Base-by-base conservation (phyloP, 441 rosid species). In the Adansonia madagascariensis region DNA sequence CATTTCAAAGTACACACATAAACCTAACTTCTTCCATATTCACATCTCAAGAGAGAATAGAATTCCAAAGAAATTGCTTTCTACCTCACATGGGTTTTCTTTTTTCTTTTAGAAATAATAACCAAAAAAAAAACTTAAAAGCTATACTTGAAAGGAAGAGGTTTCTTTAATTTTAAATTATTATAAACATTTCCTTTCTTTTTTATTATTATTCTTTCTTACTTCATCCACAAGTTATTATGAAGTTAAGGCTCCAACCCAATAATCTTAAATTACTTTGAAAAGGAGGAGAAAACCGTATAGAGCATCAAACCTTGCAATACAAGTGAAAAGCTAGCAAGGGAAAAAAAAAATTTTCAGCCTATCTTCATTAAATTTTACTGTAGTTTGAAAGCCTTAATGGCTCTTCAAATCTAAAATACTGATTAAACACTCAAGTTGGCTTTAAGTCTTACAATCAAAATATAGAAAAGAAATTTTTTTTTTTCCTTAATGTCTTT, bases 1-100 rank as follows among this genome's bases (percentile, higher is more conserved):
- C 84, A 78, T 86, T 82, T 75, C 47, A 80, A 80, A 31, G 35
- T 31, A 31, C 35, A 2, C 65, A 84, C 71, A 12, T 18, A 1
- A 41, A 53, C 11, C 63, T 31, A 10, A 49, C 81, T 64, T 62
- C 53, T 75, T 41, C 1, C 77, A 72, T 70, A 64, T 76, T 72
- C 77, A 71, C 84, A 79, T 24, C 76, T n/a, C 27, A 39, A 57
- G 9, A 55, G 14, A 66, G 39, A 31, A 35, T 0, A 6, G n/a
- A 62, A 18, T 14, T 15, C 14, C 15, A 2, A 66, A 43, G 3
- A 8, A 14, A 15, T 22, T 47, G 41, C 49, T 17, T 41, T 66
- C 18, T 43, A 66, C 7, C 0, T 43, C 11, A 7, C 15, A 65
- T 65, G 41, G 18, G 6, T 3, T 24, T 69, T 69, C 31, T 2